Evolutionary conservation across 768 basidiomycete species (phyloP).

Genomic region (Kwoniella bestiolae): DNA sequence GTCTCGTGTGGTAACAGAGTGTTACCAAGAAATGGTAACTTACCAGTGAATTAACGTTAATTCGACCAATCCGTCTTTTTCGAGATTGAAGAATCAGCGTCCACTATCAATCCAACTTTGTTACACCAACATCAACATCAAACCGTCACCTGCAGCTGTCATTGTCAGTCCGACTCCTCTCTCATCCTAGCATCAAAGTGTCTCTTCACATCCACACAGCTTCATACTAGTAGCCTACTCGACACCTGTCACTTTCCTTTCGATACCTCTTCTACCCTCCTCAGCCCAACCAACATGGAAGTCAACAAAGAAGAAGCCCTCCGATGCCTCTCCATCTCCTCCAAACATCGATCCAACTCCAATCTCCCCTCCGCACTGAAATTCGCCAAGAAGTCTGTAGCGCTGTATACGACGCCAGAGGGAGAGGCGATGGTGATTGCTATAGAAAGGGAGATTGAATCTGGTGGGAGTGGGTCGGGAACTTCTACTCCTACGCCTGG

Average conservation of each 20-base stretch:
- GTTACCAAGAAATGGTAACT: too few species aligned
- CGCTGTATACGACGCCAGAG: conserved; percentile 78
- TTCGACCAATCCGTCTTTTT: too few species aligned
- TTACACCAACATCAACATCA: too few species aligned
- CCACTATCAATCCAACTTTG: too few species aligned
- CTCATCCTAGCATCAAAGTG: too few species aligned
- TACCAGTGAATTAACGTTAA: too few species aligned
- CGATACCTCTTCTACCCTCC: background rate
- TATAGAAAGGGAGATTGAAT: conserved; percentile 65
- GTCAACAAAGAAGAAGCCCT: conserved; percentile 85
- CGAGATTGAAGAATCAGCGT: background rate
- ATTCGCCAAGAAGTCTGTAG: conserved; percentile 85
- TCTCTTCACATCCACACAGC: too few species aligned
- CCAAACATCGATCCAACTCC: conserved; percentile 70
- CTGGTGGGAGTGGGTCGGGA: conserved; percentile 17
- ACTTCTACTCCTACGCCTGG: conserved; percentile 47
- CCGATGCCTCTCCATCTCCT: conserved; percentile 78
- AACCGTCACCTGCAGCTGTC: too few species aligned
- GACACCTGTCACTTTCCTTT: background rate
- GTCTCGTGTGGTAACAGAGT: too few species aligned
- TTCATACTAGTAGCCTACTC: too few species aligned
- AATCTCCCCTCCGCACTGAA: conserved; percentile 80
- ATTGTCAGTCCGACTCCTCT: too few species aligned
- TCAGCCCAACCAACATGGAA: conserved; percentile 41
- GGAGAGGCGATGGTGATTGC: conserved; percentile 69